Conservation (phyloP, 176 grass and related monocot species). For the Carex parvula region DNA sequence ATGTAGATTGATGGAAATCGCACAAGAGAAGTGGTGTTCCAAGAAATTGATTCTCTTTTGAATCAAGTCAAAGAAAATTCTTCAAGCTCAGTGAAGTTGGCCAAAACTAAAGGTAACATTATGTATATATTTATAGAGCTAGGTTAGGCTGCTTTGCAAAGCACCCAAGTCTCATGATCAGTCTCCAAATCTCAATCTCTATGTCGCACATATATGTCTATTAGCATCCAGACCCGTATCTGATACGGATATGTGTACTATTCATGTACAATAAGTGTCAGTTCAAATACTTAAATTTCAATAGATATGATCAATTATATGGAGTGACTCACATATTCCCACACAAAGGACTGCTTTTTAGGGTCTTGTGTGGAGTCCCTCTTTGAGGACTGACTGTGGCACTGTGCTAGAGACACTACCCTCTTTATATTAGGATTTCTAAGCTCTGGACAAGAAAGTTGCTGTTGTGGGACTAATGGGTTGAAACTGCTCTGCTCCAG, state of each 20-base stretch:
- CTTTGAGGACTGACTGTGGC: background rate
- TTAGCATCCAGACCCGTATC: background rate
- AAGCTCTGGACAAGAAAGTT: background rate
- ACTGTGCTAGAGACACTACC: background rate
- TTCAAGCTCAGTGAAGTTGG: conserved; percentile 40
- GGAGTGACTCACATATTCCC: background rate
- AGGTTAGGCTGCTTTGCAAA: conserved; percentile 4
- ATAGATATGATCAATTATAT: background rate
- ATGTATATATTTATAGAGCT: conserved; percentile 19
- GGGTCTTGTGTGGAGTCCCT: background rate
- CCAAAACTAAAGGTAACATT: conserved; percentile 61
- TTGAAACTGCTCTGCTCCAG: background rate
- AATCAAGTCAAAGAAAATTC: conserved; percentile 44
- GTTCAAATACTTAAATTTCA: background rate
- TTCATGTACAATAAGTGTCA: background rate
- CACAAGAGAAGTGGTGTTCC: conserved; percentile 52
- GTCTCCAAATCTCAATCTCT: background rate
- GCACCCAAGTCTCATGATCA: background rate
- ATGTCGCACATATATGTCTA: background rate
- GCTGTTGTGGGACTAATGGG: background rate
- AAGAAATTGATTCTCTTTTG: conserved; percentile 64
- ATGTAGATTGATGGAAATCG: conserved; percentile 86
- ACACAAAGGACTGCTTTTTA: background rate
- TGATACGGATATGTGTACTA: background rate
- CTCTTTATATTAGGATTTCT: background rate